Evolutionary conservation across 1,139 yeast species (phyloP).

Genomic region (Candida sp.): DNA sequence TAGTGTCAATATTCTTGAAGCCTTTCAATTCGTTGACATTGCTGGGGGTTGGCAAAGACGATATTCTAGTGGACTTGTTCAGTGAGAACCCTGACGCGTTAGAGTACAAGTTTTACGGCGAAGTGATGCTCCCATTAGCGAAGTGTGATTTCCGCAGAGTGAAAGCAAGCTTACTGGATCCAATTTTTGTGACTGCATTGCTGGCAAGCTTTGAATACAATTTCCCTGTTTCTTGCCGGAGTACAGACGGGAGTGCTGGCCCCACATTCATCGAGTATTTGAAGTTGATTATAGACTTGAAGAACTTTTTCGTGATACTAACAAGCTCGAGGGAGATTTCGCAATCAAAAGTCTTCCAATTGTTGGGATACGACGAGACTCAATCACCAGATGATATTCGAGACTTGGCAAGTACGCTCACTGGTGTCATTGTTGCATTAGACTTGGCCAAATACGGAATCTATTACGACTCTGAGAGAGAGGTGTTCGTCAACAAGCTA

Average conservation of each 20-base stretch:
- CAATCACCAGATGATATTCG: conserved; percentile 13
- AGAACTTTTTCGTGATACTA: conserved; percentile 31
- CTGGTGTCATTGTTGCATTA: conserved; percentile 27
- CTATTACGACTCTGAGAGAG: conserved; percentile 26
- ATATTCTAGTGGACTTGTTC: conserved; percentile 22
- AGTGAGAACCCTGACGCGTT: conserved; percentile 18
- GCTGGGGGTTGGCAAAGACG: conserved; percentile 20
- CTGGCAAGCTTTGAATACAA: conserved; percentile 23
- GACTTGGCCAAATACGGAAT: conserved; percentile 33
- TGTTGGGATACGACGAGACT: conserved; percentile 28
- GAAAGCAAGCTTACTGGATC: conserved; percentile 14
- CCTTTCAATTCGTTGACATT: conserved; percentile 34
- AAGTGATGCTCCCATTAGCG: conserved; percentile 21
- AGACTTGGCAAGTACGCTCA: conserved; percentile 18
- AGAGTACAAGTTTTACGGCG: conserved; percentile 20
- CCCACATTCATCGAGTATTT: conserved; percentile 25
- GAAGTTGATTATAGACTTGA: conserved; percentile 30
- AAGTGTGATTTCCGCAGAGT: conserved; percentile 19
- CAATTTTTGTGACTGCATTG: conserved; percentile 14
- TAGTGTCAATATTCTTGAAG: conserved; percentile 28
- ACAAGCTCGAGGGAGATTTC: conserved; percentile 28
- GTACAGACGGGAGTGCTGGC: conserved; percentile 7
- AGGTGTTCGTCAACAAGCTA: conserved; percentile 25
- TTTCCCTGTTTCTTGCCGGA: conserved; percentile 22
- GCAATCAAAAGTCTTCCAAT: conserved; percentile 22